Evolutionary conservation across 768 basidiomycete genomes (phyloP), one percentile per base, ranked within the genome.

Genomic region (Pisolithus tinctorius): DNA sequence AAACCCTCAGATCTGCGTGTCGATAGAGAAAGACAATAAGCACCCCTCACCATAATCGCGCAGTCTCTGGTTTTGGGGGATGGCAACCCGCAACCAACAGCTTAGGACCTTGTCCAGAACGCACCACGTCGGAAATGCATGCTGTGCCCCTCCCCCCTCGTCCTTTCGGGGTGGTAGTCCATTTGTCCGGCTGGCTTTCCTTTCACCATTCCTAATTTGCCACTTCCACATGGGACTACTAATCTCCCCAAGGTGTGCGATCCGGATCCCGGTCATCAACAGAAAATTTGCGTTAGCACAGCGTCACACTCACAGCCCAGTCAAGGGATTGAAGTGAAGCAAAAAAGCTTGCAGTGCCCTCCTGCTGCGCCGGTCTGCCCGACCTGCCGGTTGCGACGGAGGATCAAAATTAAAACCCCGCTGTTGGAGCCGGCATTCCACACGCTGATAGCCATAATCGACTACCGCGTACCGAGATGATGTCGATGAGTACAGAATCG

Each of bases 401-500:
- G 52, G 2, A 6, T 11, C 41, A 53, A 51, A 36, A 20, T 40
- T 51, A 13, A 52, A 6, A 16, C 10, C 36, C 57, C 50, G 51
- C 34, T 27, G 2, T 43, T 34, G 34, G 48, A 4, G 31, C 43
- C 29, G 16, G 36, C 43, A 43, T 45, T 45, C 17, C 38, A 7
- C 14, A 17, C 29, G 27, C 11, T 27, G 13, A 44, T 26, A 10
- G 11, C 45, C 25, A n/a, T 13, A 20, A 31, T 34, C 13, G 8
- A 6, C 42, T 29, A 38, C 34, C 47, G 39, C 57, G 25, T 31
- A 39, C 36, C 42, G 50, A 36, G 23, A 67, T 20, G 20, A 20
- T 20, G 20, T 20, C 20, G 20, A 20, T 66, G 66, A 67, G 65
- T 61, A 58, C 64, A 17, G 65, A 68, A 45, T 63, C 69, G 6